Evolutionary conservation across 192 early-diverging fungal genomes (phyloP), one percentile per base, ranked within the genome.

Genomic region (Mortierella claussenii): DNA sequence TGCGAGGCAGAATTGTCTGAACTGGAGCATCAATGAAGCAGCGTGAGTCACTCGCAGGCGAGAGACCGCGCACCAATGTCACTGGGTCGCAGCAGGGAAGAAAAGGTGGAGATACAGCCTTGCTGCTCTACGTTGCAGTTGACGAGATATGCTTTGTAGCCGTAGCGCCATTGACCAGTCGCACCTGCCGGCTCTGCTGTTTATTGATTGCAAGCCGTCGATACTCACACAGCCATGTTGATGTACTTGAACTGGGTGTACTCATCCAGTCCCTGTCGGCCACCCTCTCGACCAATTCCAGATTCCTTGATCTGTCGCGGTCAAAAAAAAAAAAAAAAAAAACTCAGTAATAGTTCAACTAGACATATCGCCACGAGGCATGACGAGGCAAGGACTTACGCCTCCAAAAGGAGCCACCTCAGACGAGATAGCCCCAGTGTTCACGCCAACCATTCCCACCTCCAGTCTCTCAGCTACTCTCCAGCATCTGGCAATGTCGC

Each of bases 361-460:
- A n/a, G n/a, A n/a, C n/a, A n/a, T n/a, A n/a, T n/a, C n/a, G n/a
- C n/a, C n/a, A n/a, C n/a, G n/a, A n/a, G n/a, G n/a, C n/a, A n/a
- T 15, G 21, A 13, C n/a, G 21, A 17, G 44, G 18, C 15, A 33
- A 17, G 30, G 31, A 78, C 79, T 66, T 79, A 88, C 82, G n/a
- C 91, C 91, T 46, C 92, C 92, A 75, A 93, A 93, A 5, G 92
- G 92, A 20, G 85, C 82, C 49, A 84, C 78, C 21, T 63, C 62
- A 42, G 34, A 76, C 23, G 85, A 84, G 36, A 93, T 80, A 0
- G 62, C 55, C n/a, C 88, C 88, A 2, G 89, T 88, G 68, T 97
- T 97, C 30, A 93, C 85, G 23, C 94, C 94, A n/a, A 96, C 92
- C 89, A 96, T 96, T 37, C 96, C 96, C 5, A 89, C 85, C 58